These are phyloP conservation scores for Casuarina glauca DNA, from an alignment of 306 rosid genomes.

Conservation along the genomic window DNA sequence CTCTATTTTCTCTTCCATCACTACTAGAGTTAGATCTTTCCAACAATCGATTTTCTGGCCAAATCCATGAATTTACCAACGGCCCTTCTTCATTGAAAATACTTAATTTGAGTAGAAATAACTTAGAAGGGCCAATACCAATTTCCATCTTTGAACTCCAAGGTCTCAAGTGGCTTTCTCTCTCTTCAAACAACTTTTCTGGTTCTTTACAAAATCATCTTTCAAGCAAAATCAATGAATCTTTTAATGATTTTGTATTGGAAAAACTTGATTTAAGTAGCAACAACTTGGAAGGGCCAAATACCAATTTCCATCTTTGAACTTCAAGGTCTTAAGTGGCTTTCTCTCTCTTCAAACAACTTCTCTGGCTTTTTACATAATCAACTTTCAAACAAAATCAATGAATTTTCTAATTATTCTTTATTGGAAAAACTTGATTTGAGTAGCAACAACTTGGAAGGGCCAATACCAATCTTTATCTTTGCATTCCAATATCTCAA, in stretches of 20 bases:
- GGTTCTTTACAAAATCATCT: background rate
- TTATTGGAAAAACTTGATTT: no score
- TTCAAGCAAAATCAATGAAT: no score
- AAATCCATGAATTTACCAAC: slow-evolving; percentile 11
- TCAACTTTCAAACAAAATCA: no score
- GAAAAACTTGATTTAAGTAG: no score
- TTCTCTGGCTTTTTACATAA: slow-evolving; percentile 2
- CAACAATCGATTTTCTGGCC: slow-evolving; percentile 27
- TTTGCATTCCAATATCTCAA: background rate
- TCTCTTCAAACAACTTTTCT: slow-evolving; percentile 23
- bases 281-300: no score
- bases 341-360: slow-evolving; percentile 27
- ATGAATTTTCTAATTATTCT: no score
- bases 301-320: slow-evolving; percentile 3
- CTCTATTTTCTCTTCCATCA: slow-evolving; percentile 24
- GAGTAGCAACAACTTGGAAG: slow-evolving; percentile 3
- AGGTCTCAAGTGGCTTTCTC: slow-evolving; percentile 15
- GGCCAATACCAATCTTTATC: background rate
- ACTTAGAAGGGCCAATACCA: slow-evolving; percentile 12
- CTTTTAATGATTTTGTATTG: no score
- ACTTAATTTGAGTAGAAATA: slow-evolving; percentile 10
- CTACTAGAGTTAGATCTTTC: slow-evolving; percentile 20
- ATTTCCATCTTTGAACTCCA: slow-evolving; percentile 20
- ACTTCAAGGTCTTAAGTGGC: slow-evolving; percentile 16
- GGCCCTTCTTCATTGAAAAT: background rate